Percentiles rank a stretch among this genome's conserved stretches.
These are phyloP conservation scores for Aspergillus luchuensis DNA, from an alignment of 2,329 filamentous ascomycete species.

Conservation along the genomic window DNA sequence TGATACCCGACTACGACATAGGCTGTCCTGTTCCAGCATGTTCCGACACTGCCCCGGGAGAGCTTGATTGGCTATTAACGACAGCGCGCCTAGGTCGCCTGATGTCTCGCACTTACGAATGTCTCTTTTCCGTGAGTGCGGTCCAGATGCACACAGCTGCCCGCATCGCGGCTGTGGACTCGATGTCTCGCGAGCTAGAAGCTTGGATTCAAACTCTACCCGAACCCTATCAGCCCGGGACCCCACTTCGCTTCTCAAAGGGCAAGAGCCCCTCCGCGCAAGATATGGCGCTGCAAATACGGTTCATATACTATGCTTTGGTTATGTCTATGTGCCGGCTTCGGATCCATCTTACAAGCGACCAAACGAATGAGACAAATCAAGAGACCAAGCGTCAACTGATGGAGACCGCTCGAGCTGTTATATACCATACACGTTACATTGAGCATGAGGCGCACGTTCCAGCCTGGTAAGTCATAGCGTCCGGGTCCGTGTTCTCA, in stretches of 20 bases:
- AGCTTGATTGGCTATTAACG: constrained; percentile 41
- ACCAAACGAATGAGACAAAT: background rate
- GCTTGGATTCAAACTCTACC: constrained; percentile 36
- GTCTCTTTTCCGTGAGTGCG: constrained; percentile 41
- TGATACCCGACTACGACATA: constrained; percentile 43
- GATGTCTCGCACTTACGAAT: constrained; percentile 35
- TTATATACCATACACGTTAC: background rate
- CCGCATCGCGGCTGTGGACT: constrained; percentile 26
- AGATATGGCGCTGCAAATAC: background rate
- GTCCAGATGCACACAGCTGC: constrained; percentile 20
- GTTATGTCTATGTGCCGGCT: background rate
- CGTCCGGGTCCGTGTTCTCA: background rate
- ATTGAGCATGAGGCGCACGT: constrained; percentile 26
- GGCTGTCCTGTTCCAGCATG: constrained; percentile 37
- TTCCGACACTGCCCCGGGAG: constrained; percentile 35
- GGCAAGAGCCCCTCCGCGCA: background rate
- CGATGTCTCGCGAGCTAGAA: constrained; percentile 31
- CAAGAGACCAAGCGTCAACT: background rate
- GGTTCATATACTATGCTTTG: background rate
- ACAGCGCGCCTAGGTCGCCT: constrained; percentile 35
- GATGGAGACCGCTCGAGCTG: background rate
- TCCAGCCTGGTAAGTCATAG: constrained; percentile 35
- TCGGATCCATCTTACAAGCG: background rate
- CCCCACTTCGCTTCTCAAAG: background rate
- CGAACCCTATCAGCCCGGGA: constrained; percentile 19